These are phyloP conservation scores for Coemansia umbellata DNA, from an alignment of 192 early-diverging fungal genomes.

Conservation along the genomic window DNA sequence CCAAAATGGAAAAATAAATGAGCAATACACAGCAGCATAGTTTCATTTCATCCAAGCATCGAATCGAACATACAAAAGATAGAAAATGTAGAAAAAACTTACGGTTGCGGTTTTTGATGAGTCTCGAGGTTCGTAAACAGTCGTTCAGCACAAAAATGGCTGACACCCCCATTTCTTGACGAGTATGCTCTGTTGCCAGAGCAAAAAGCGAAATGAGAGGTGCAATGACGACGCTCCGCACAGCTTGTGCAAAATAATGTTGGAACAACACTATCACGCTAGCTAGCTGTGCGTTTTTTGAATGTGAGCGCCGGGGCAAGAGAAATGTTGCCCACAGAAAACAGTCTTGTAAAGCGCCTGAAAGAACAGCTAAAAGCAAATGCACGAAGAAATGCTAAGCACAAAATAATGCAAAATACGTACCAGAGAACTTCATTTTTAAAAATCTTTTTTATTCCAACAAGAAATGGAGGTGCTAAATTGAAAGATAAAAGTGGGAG, in stretches of 20 bases:
- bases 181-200: background rate
- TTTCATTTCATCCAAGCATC: background rate
- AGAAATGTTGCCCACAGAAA: constrained; percentile 6
- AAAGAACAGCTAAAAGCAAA: background rate
- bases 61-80: constrained; percentile 12
- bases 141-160: constrained; percentile 50
- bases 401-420: background rate
- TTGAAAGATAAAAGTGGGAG: constrained; percentile 22
- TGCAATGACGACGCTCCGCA: constrained; percentile 47
- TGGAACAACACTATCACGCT: background rate
- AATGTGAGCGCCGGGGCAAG: constrained; percentile 29
- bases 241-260: background rate
- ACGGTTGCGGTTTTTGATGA: constrained; percentile 9
- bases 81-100: constrained; percentile 8
- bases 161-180: constrained; percentile 28
- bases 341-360: constrained; percentile 1
- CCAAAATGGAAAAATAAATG: too few relatives aligned
- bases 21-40: constrained; percentile 8
- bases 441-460: background rate
- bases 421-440: constrained; percentile 54
- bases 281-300: background rate
- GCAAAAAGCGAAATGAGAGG: constrained; percentile 12
- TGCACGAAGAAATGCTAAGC: background rate
- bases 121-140: constrained; percentile 3
- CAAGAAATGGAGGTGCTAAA: constrained; percentile 15